Evolutionary conservation across 2,329 filamentous ascomycete species (phyloP), one percentile per base, ranked within the genome.

Genomic region (Elsinoe australis): DNA sequence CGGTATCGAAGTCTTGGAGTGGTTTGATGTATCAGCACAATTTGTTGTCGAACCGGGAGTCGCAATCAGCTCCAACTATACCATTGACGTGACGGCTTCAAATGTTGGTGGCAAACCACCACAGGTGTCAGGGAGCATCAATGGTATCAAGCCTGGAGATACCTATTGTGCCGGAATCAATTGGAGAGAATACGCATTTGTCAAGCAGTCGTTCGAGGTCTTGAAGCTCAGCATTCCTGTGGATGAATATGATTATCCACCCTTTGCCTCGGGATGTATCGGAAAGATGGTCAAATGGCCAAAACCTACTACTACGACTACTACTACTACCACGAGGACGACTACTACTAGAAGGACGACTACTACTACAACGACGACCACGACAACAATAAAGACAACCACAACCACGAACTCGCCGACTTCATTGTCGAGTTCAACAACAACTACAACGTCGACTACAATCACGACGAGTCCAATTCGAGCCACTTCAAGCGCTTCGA

Each of bases 361-460:
- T 5, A 19, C 15, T 36, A 36, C 33, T 12, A 36, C 33, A 4
- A 36, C 33, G 5, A 36, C 33, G n/a, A 19, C 33, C 33, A 12
- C 14, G 3, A 29, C 26, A 29, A 29, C 26, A 6, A 18, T 18
- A 12, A 36, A 14, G 4, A 36, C 33, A 36, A 36, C 14, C 7
- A 19, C 8, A 19, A 36, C 15, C 4, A 36, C 15, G 5, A 19
- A 14, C 4, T 5, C 17, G 14, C 8, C 8, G 15, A 36, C 15
- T 5, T 18, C 33, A 19, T 36, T 18, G 33, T 18, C 33, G 4
- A 36, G 15, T 14, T 18, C 15, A 36, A 19, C 15, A 19, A 36
- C 33, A 5, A n/a, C n/a, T n/a, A 36, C 33, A 36, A 36, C 33
- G 21, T n/a, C 31, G 31, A 36, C 33, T 5, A 18, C 33, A 36